Evolutionary conservation across 2,329 filamentous ascomycete species (phyloP).

Genomic region (Amphichorda felina): DNA sequence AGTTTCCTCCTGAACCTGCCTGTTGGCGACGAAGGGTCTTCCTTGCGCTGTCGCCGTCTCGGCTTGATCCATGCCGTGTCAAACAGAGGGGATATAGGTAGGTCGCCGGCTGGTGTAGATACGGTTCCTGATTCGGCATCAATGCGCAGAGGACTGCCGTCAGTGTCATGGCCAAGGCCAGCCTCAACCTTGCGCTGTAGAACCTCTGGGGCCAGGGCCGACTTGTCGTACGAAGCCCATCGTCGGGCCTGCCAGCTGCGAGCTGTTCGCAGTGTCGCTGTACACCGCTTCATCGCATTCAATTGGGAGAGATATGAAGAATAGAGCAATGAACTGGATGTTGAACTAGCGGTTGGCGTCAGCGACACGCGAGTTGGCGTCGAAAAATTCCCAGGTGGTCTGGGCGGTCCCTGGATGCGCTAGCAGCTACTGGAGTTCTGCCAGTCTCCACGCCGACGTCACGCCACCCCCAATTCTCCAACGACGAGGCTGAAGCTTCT

Average conservation of each 20-base stretch:
- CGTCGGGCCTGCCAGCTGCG: conserved; percentile 9
- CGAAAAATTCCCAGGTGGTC: too few species aligned
- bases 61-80: conserved; percentile 35
- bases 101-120: conserved; percentile 27
- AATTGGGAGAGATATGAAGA: neutral
- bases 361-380: too few species aligned
- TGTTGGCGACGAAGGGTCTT: conserved; percentile 14
- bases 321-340: too few species aligned
- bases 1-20: conserved; percentile 46
- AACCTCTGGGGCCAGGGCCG: conserved; percentile 13
- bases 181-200: conserved; percentile 18
- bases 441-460: too few species aligned
- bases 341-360: too few species aligned
- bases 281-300: conserved; percentile 15
- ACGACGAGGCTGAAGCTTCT: too few species aligned
- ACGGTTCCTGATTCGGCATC: conserved; percentile 29
- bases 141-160: too few species aligned
- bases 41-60: conserved; percentile 28
- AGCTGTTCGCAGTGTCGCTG: conserved; percentile 1
- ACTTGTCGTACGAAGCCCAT: conserved; percentile 20
- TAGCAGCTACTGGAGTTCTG: too few species aligned
- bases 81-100: conserved; percentile 44
- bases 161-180: conserved; percentile 16
- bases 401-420: too few species aligned
- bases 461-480: too few species aligned